phyloP scores from a whole-genome alignment of 495 filamentous ascomycete genomes.

The Darksidea phi region DNA sequence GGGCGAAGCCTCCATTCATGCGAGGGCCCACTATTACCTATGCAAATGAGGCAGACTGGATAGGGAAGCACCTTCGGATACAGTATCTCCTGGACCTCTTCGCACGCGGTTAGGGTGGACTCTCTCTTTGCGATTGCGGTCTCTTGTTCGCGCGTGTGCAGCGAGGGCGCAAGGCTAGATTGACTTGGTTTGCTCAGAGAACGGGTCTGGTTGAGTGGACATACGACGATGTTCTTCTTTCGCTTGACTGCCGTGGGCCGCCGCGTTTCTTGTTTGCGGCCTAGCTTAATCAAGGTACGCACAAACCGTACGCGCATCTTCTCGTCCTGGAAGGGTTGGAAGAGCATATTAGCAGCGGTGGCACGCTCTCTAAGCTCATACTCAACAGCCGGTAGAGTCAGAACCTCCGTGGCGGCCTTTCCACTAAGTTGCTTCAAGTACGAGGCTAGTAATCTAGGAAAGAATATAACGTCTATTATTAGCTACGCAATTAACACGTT shows the following conservation, averaged over 20 bases:
- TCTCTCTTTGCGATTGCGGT: too few species aligned
- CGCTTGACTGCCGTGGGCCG: slow-evolving; percentile 10
- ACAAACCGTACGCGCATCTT: slow-evolving; percentile 18
- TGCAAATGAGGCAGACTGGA: slow-evolving; percentile 22
- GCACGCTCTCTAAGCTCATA: slow-evolving; percentile 25
- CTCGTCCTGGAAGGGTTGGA: slow-evolving; percentile 22
- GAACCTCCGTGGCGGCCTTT: slow-evolving; percentile 17
- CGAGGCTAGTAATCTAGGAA: too few species aligned
- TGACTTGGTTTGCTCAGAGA: too few species aligned
- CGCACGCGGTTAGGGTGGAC: too few species aligned
- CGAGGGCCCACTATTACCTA: slow-evolving; percentile 7
- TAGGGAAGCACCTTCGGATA: slow-evolving; percentile 15
- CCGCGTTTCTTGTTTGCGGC: slow-evolving; percentile 19
- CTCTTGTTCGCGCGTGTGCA: too few species aligned
- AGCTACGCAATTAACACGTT: too few species aligned
- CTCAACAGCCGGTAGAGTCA: slow-evolving; percentile 20
- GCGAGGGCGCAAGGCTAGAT: too few species aligned
- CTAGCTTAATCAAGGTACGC: slow-evolving; percentile 11
- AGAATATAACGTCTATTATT: too few species aligned
- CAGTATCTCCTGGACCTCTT: background rate
- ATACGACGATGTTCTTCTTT: background rate
- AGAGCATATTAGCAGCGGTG: slow-evolving; percentile 22
- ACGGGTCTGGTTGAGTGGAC: too few species aligned
- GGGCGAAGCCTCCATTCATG: slow-evolving; percentile 13
- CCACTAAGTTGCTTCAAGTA: slow-evolving; percentile 27